Evolutionary conservation across 2,329 filamentous ascomycete genomes (phyloP).

Genomic region (Talaromyces sp.): DNA sequence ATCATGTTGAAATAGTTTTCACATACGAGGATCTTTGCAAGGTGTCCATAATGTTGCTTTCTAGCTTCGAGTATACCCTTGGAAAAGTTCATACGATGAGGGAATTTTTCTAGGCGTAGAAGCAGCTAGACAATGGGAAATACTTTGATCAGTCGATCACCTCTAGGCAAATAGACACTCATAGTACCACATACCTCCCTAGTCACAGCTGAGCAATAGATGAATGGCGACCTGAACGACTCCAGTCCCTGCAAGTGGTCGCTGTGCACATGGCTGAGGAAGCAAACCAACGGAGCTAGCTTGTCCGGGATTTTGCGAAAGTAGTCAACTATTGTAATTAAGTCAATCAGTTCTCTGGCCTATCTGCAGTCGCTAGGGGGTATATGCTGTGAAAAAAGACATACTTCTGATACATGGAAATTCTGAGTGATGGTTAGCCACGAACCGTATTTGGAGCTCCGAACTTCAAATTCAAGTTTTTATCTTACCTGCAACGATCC

Average conservation of each 20-base stretch:
- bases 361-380: slow-evolving; percentile 12
- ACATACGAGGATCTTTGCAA: slow-evolving; percentile 62
- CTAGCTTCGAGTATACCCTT: slow-evolving; percentile 72
- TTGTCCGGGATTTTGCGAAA: slow-evolving; percentile 60
- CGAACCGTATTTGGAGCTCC: background rate
- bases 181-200: slow-evolving; percentile 51
- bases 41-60: slow-evolving; percentile 71
- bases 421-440: slow-evolving; percentile 45
- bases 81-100: slow-evolving; percentile 76
- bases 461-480: background rate
- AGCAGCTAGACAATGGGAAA: slow-evolving; percentile 52
- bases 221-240: slow-evolving; percentile 70
- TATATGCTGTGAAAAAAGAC: slow-evolving; percentile 17
- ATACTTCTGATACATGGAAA: slow-evolving; percentile 73
- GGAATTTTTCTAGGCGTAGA: slow-evolving; percentile 72
- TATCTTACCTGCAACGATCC: slow-evolving; percentile 52
- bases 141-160: background rate
- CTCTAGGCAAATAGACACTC: background rate
- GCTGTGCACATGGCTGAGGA: slow-evolving; percentile 88
- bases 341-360: background rate
- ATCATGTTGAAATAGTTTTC: background rate
- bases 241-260: slow-evolving; percentile 84
- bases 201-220: slow-evolving; percentile 86
- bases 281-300: slow-evolving; percentile 71
- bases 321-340: slow-evolving; percentile 63